phyloP scores from a whole-genome alignment of 306 rosid species.

The Castanea crenata region DNA sequence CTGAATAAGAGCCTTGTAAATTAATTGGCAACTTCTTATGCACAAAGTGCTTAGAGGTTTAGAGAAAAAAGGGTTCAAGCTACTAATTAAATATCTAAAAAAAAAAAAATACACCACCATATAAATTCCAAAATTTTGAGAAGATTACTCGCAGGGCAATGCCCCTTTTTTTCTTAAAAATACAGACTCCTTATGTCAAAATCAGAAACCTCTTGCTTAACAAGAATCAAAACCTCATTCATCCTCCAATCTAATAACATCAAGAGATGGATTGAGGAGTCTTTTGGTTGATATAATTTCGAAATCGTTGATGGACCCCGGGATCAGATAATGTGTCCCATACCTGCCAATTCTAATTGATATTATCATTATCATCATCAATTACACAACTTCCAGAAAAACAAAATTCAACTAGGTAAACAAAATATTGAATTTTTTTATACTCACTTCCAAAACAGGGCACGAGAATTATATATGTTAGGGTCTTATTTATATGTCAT shows the following conservation, averaged over 20 bases:
- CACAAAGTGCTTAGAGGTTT: too few species aligned
- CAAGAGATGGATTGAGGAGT: constrained; percentile 32
- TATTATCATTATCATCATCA: not conserved
- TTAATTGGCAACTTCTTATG: too few species aligned
- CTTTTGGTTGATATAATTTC: constrained; percentile 32
- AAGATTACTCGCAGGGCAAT: not conserved
- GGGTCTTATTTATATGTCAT: too few species aligned
- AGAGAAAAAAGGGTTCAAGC: too few species aligned
- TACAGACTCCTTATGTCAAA: not conserved
- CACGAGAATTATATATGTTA: not conserved
- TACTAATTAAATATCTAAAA: too few species aligned
- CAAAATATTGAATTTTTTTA: not conserved
- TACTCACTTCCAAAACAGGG: constrained; percentile 58
- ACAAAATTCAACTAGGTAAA: not conserved
- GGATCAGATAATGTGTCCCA: constrained; percentile 69
- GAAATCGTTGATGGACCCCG: constrained; percentile 47
- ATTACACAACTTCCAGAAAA: not conserved
- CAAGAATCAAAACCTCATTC: not conserved
- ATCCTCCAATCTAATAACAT: not conserved
- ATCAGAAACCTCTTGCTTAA: not conserved
- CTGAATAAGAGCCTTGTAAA: accelerated
- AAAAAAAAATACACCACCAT: too few species aligned
- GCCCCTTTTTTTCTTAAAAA: not conserved
- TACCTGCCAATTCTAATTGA: constrained; percentile 42
- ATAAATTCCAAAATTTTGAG: not conserved